Percentiles rank a stretch among this genome's conserved stretches.
Evolutionary conservation across 768 basidiomycete species (phyloP).

Genomic region (Suillus bovinus): DNA sequence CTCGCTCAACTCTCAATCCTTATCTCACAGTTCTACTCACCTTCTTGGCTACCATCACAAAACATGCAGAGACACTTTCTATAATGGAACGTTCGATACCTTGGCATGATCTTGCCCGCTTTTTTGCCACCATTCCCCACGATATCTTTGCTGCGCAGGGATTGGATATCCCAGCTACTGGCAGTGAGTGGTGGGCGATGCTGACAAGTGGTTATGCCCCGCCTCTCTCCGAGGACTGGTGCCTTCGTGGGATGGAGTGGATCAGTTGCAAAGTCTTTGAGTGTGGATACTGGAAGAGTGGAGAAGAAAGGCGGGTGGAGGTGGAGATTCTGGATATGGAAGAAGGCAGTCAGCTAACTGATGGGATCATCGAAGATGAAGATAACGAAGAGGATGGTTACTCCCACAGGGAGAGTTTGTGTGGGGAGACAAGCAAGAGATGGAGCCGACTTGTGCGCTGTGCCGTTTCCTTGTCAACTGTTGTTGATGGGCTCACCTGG

Average conservation of each 20-base stretch:
- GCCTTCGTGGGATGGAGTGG: conserved; percentile 86
- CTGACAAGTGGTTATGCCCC: conserved; percentile 68
- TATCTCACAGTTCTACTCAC: too few relatives aligned
- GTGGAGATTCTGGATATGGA: conserved; percentile 78
- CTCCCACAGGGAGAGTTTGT: conserved; percentile 1
- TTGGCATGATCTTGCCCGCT: too few relatives aligned
- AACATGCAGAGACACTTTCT: too few relatives aligned
- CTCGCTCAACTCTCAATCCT: conserved; percentile 44
- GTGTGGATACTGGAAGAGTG: too few relatives aligned
- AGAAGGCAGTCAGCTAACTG: conserved; percentile 57
- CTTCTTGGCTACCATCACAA: too few relatives aligned
- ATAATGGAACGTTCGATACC: too few relatives aligned
- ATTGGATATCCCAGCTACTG: conserved; percentile 12
- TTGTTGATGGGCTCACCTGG: too few relatives aligned
- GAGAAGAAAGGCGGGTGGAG: conserved; percentile 68
- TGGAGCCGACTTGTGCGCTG: conserved; percentile 78
- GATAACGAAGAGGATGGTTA: conserved; percentile 50
- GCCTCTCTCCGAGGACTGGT: conserved; percentile 92
- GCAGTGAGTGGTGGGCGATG: conserved; percentile 59
- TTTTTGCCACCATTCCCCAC: too few relatives aligned
- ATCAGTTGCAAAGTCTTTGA: conserved; percentile 87
- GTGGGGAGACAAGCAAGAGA: conserved; percentile 47
- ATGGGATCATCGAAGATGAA: conserved; percentile 84
- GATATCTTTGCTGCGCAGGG: too few relatives aligned
- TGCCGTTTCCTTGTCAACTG: too few relatives aligned